Evolutionary conservation across 176 grass and related monocot genomes (phyloP), one percentile per base, ranked within the genome.

Genomic region (Miscanthus lutarioriparius): DNA sequence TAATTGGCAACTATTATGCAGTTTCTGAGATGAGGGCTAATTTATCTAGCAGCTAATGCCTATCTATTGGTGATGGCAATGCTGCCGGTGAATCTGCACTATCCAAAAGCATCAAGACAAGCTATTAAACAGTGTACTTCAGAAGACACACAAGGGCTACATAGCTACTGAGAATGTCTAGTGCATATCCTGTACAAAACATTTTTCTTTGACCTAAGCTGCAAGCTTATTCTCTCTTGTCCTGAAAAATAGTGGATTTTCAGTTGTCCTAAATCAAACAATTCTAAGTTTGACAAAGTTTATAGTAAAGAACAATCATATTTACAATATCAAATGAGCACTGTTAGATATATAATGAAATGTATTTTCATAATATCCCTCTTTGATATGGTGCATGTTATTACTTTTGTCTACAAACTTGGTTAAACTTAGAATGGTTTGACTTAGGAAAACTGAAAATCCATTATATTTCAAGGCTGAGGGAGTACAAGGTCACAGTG

Each of bases 101-200:
- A 80, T 87, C 80, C 85, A 87, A 87, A 67, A 81, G 54, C 19
- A 77, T 48, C 19, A 37, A 69, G 69, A 67, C 81, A 81, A 67
- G 76, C 51, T 45, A 37, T 75, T 77, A 19, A 41, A 63, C 65
- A 76, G 33, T 30, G 6, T 27, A 40, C 23, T 32, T 15, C 74
- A 44, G 17, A 17, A 38, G 74, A 59, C 14, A 48, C 64, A 77
- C 16, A 53, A 47, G 39, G 39, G 25, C 37, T 35, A 33, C 10
- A 16, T 8, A 47, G 17, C 64, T 56, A 49, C 12, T 35, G 49
- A 15, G 32, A 79, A 78, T 82, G 33, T 19, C 54, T 17, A 37
- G 51, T 25, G 72, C 69, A 23, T 64, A 40, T 89, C 59, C 19
- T 72, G 44, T 78, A 66, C 54, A 72, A 75, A 64, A 81, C 12